These are phyloP conservation scores for Tagetes patula DNA, from an alignment of 129 eudicot genomes.

Conservation along the genomic window DNA sequence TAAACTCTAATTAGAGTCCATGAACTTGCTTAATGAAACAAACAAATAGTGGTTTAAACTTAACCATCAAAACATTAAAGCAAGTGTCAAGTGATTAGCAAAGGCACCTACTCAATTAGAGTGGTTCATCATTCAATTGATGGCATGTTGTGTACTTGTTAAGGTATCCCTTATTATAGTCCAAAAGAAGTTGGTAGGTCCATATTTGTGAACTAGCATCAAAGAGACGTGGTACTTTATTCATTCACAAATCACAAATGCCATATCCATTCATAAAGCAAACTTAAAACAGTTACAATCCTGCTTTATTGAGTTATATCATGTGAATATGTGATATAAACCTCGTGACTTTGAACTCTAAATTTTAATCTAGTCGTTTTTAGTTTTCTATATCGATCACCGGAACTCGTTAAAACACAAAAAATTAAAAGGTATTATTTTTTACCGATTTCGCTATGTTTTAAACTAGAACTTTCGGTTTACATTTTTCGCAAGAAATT, in stretches of 20 bases:
- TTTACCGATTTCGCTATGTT: too few relatives aligned
- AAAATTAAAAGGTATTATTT: too few relatives aligned
- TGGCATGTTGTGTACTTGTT: slow-evolving; percentile 23
- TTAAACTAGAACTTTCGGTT: too few relatives aligned
- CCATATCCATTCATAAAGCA: slow-evolving; percentile 2
- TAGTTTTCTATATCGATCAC: not conserved
- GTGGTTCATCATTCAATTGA: slow-evolving; percentile 34
- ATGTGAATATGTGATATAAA: not conserved
- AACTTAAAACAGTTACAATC: not conserved
- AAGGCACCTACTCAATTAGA: slow-evolving; percentile 26
- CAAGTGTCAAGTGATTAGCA: slow-evolving; percentile 23
- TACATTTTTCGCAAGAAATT: too few relatives aligned
- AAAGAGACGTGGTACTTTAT: slow-evolving; percentile 23
- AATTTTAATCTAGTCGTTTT: not conserved
- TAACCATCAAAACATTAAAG: slow-evolving; percentile 13
- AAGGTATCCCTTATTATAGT: slow-evolving; percentile 19
- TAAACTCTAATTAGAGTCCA: slow-evolving; percentile 21
- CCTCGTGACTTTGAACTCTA: slow-evolving; percentile 3
- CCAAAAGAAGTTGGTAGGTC: slow-evolving; percentile 27
- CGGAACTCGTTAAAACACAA: too few relatives aligned
- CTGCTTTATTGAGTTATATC: not conserved
- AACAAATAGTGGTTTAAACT: slow-evolving; percentile 21
- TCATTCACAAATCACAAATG: slow-evolving; percentile 8
- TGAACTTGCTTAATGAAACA: slow-evolving; percentile 24
- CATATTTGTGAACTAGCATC: slow-evolving; percentile 10